A percentile compares a stretch with the other conserved stretches of the same genome.
These are phyloP conservation scores for Massarina eburnea DNA, from an alignment of 2,329 filamentous ascomycete genomes.

Conservation along the genomic window DNA sequence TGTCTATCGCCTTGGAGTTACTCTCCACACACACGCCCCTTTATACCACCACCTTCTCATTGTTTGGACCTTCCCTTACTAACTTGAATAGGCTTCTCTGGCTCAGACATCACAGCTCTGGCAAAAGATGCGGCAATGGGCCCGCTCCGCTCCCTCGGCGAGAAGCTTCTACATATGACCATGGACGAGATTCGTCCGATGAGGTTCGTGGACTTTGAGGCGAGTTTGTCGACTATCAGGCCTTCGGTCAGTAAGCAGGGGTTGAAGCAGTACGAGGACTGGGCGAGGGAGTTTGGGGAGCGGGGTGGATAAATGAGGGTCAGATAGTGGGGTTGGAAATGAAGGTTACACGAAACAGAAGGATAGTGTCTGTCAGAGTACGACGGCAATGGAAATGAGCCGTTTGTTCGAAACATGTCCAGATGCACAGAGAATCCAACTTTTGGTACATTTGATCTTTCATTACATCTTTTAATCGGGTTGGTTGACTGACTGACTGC, in stretches of 20 bases:
- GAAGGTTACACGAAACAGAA: no score
- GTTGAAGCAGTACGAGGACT: constrained; percentile 87
- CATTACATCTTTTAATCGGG: no score
- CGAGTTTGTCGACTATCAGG: constrained; percentile 80
- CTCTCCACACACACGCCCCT: background rate
- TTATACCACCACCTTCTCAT: background rate
- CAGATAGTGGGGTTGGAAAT: no score
- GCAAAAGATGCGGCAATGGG: constrained; percentile 99
- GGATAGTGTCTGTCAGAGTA: no score
- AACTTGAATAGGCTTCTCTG: constrained; percentile 77
- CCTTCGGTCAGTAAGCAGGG: constrained; percentile 87
- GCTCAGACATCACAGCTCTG: constrained; percentile 92
- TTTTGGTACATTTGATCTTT: no score
- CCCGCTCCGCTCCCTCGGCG: constrained; percentile 83
- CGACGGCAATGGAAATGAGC: no score
- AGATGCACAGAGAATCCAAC: no score
- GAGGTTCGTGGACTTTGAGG: constrained; percentile 76
- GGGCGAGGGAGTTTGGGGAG: constrained; percentile 92
- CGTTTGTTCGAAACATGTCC: no score
- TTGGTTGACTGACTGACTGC: no score
- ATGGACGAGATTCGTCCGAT: constrained; percentile 95
- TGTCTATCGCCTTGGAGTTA: constrained; percentile 26
- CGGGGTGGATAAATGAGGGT: constrained; percentile 77
- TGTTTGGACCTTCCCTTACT: background rate
- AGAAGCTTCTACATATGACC: constrained; percentile 84